phyloP scores from a whole-genome alignment of 768 basidiomycete species.

The Hydnomerulius pinastri region DNA sequence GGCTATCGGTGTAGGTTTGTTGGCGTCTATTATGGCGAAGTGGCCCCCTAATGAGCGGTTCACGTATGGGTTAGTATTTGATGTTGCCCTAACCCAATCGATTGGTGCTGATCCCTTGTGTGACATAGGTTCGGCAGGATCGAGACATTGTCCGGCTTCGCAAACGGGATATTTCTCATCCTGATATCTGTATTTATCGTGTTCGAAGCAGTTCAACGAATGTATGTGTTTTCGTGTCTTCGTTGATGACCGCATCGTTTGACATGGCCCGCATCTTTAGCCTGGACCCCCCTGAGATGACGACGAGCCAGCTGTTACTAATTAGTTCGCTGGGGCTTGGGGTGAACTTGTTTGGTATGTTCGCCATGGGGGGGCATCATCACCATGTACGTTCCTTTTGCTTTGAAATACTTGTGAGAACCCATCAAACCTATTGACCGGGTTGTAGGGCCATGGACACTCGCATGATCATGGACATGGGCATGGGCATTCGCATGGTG shows the following conservation, averaged over 20 bases:
- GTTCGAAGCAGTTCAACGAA: constrained; percentile 94
- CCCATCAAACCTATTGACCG: not conserved
- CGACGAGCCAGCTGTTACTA: constrained; percentile 86
- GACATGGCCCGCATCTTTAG: constrained; percentile 37
- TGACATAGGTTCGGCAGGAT: constrained; percentile 94
- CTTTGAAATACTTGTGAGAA: not conserved
- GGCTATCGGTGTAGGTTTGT: constrained; percentile 92
- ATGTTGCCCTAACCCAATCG: too few relatives aligned
- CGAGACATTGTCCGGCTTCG: constrained; percentile 96
- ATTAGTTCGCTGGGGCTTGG: constrained; percentile 88
- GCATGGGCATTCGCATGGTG: not conserved
- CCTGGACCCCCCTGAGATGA: constrained; percentile 96
- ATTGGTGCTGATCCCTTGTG: not conserved
- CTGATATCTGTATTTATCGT: constrained; percentile 97
- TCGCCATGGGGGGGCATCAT: constrained; percentile 92
- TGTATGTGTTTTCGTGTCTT: constrained; percentile 50
- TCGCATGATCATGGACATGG: constrained; percentile 15
- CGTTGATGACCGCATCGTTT: not conserved
- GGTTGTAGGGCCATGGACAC: constrained; percentile 19
- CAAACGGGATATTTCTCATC: constrained; percentile 93
- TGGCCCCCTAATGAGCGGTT: constrained; percentile 95
- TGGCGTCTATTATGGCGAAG: constrained; percentile 96
- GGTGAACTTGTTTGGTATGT: constrained; percentile 98
- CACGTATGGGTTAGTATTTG: constrained; percentile 85
- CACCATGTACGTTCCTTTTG: constrained; percentile 56